Evolutionary conservation across 2,329 filamentous ascomycete genomes (phyloP), one percentile per base, ranked within the genome.

Genomic region (Aspergillus cejpii): DNA sequence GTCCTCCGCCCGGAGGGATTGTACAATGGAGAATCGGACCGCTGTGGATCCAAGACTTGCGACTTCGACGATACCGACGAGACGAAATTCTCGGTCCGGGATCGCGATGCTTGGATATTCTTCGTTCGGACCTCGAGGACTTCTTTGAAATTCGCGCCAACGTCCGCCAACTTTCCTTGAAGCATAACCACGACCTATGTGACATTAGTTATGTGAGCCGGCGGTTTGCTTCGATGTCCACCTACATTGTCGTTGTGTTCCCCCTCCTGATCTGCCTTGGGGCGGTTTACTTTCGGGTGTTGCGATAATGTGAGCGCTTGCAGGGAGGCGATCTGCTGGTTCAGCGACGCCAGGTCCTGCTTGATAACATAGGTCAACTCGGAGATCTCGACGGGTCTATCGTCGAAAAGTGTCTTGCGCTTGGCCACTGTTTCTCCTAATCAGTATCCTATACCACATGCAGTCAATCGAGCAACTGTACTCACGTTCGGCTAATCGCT

Each of bases 301-400:
- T 90, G 84, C 47, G 86, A 79, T 43, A 83, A 79, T 11, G 88
- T 84, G 37, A 96, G 76, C 5, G 77, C 72, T 63, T 94, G 87
- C n/a, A 98, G 74, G 7, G 77, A 75, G 37, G 85, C 85, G 57
- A 97, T 97, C 62, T 94, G 86, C 55, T 88, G 82, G 68, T 96
- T 97, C 46, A 87, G 68, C 3, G 77, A 81, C 1, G 88, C 87
- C 41, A 97, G 79, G 61, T 97, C 91, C 74, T 97, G 91, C 72
- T 97, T 97, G 75, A 97, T 96, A 62, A 97, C 86, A 62, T 90
- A 96, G 6, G 90, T 96, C 65, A 96, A 80, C 68, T 97, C 89
- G 66, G 92, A 92, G 66, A 97, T 96, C 70, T 98, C 92, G 44
- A 96, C 87, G 0, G 92, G 89, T 64, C 87, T 81, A 72, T 98